Conservation (phyloP, 169 alveolate species). For the Plasmodium chabaudi region DNA sequence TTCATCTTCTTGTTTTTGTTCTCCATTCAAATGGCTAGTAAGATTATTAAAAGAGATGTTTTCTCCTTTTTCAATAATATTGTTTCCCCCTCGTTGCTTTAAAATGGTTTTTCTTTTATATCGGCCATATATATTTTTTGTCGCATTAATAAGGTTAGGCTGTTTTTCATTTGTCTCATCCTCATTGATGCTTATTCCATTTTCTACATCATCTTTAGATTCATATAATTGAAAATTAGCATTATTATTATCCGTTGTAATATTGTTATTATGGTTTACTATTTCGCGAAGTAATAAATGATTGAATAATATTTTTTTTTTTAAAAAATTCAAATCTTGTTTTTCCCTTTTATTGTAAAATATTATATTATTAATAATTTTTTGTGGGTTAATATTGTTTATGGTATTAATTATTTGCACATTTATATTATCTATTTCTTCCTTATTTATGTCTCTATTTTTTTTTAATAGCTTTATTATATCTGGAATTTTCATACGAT, state of each 20-base stretch:
- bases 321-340: slow-evolving; percentile 58
- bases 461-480: slow-evolving; percentile 30
- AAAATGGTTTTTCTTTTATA: slow-evolving; percentile 6
- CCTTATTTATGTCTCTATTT: slow-evolving; percentile 47
- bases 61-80: not conserved
- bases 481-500: slow-evolving; percentile 58
- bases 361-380: slow-evolving; percentile 66
- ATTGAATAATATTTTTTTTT: slow-evolving; percentile 55
- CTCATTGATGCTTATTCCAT: not conserved
- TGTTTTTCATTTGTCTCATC: not conserved
- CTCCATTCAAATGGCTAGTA: not conserved
- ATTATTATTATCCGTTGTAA: not conserved
- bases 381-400: slow-evolving; percentile 55
- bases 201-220: slow-evolving; percentile 13
- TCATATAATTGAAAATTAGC: slow-evolving; percentile 30
- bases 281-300: slow-evolving; percentile 43
- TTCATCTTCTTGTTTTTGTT: not conserved
- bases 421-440: slow-evolving; percentile 54
- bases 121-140: slow-evolving; percentile 21
- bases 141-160: not conserved
- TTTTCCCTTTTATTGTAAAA: slow-evolving; percentile 22
- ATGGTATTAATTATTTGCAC: slow-evolving; percentile 67
- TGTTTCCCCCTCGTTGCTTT: not conserved
- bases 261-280: not conserved
- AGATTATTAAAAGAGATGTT: not conserved